Evolutionary conservation across 257 asterid genomes (phyloP), one percentile per base, ranked within the genome.

Genomic region (Linaria vulgaris): DNA sequence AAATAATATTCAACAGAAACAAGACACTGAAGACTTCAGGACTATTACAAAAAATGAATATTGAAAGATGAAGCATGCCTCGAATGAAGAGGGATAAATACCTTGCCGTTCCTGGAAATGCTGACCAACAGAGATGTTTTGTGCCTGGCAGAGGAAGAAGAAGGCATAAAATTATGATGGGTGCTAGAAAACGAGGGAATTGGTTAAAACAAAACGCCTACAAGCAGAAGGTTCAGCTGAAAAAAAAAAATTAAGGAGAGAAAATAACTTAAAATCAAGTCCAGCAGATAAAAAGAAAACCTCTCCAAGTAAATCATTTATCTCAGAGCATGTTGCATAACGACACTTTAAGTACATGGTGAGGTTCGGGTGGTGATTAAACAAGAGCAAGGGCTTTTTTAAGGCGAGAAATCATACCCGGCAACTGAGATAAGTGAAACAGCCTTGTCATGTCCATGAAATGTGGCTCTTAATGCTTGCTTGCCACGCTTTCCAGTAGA

Each of bases 91-190:
- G 68, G 69, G 30, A 44, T 11, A 68, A 27, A 65, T 78, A 87
- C 95, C 96, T 87, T 90, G 63, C 95, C 90, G 69, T 90, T 79
- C 83, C 63, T 80, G 39, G 92, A 83, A 69, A 83, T 74, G 81
- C 95, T 87, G 63, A 82, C 87, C 55, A 90, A 63, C 64, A 87
- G 86, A 65, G 88, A 83, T 72, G 85, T 21, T 75, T 72, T 85
- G 72, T 90, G 86, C 85, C 95, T 90, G 85, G 63, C 55, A 64
- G 53, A 69, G 67, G 64, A 68, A 53, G 53, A 58, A 46, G 63
- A 50, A 49, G 17, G 23, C 64, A 59, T 46, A 12, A 62, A 66
- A 38, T 20, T 5, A 43, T 25, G 12, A 9, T 30, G 41, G 41
- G 41, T n/a, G 41, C 41, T 1, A 34, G 10, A 31, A 27, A 15